These are phyloP conservation scores for Debaryomyces maramus DNA, from an alignment of 805 yeast species.

Conservation along the genomic window DNA sequence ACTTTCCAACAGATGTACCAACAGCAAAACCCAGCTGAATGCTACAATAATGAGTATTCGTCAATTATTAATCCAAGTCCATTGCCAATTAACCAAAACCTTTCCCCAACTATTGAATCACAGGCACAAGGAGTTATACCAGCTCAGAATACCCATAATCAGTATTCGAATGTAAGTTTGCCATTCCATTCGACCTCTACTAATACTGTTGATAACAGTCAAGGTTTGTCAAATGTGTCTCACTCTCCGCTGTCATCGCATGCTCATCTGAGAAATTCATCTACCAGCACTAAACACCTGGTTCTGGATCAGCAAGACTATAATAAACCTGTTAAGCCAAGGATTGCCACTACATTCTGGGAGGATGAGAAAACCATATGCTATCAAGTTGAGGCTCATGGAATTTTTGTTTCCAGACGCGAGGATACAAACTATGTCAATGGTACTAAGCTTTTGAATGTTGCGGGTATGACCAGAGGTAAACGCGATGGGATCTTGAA, in stretches of 20 bases:
- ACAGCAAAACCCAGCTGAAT: conserved; percentile 1
- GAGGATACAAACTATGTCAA: conserved; percentile 36
- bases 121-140: neutral
- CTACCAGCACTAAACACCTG: conserved; percentile 10
- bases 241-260: conserved; percentile 7
- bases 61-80: conserved; percentile 3
- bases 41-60: conserved; percentile 7
- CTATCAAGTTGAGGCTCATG: conserved; percentile 37
- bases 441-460: conserved; percentile 40
- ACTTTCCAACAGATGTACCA: conserved; percentile 9
- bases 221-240: conserved; percentile 2
- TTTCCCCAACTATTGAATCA: neutral
- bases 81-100: neutral
- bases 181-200: conserved; percentile 5
- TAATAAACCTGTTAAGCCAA: conserved; percentile 27
- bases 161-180: neutral
- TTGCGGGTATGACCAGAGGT: conserved; percentile 41
- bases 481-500: conserved; percentile 41
- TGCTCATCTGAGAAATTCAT: conserved; percentile 17
- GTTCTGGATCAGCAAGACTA: conserved; percentile 8
- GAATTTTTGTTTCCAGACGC: conserved; percentile 34
- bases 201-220: conserved; percentile 6
- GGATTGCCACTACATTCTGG: conserved; percentile 38
- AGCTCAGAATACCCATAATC: neutral
- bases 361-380: conserved; percentile 37